phyloP scores from a whole-genome alignment of 345 rosid genomes.

The Erodium maritimum region DNA sequence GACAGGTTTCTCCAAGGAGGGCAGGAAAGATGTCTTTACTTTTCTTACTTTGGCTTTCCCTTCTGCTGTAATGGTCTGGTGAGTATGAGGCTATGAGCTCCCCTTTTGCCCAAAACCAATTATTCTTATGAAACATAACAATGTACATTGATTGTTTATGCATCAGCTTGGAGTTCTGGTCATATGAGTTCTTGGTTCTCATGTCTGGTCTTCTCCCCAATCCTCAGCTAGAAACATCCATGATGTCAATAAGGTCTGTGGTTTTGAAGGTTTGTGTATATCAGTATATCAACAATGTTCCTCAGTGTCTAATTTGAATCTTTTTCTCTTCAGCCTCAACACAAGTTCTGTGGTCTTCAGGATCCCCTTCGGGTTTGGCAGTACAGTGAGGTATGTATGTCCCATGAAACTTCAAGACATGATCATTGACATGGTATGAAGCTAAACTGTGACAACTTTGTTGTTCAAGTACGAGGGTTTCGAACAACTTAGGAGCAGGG shows the following conservation, averaged over 20 bases:
- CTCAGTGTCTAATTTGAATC: not conserved
- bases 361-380: conserved; percentile 20
- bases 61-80: not conserved
- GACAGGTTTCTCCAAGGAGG: not conserved
- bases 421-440: too few species aligned
- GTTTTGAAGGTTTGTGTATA: not conserved
- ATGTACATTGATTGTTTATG: too few species aligned
- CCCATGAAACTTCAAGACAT: too few species aligned
- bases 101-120: too few species aligned
- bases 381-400: conserved; percentile 12
- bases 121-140: too few species aligned
- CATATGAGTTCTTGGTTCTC: conserved; percentile 27
- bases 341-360: conserved; percentile 6
- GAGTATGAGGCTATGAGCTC: too few species aligned
- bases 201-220: conserved; percentile 36
- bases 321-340: conserved; percentile 13
- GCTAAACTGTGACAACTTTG: too few species aligned
- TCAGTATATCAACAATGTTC: too few species aligned
- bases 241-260: conserved; percentile 31
- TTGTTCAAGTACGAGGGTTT: conserved; percentile 28
- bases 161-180: conserved; percentile 35
- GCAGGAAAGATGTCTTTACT: not conserved
- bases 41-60: not conserved
- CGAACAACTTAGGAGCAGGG: conserved; percentile 46
- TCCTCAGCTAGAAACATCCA: conserved; percentile 32